Percentiles rank a stretch among this genome's conserved stretches.
These are phyloP conservation scores for Entoloma clypeatum DNA, from an alignment of 1,284 basidiomycete species.

Conservation along the genomic window DNA sequence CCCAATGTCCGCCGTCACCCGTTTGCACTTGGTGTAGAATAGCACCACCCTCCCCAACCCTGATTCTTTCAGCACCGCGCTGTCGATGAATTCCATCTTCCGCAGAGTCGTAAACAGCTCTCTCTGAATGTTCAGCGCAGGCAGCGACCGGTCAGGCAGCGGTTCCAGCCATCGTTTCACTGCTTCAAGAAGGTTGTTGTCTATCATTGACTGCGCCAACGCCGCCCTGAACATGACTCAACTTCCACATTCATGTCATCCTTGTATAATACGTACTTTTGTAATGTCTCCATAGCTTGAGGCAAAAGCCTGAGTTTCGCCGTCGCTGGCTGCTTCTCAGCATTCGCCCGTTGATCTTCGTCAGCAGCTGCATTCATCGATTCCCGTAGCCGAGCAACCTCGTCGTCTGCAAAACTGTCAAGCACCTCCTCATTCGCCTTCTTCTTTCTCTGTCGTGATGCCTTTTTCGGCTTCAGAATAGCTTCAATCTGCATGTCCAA, in stretches of 20 bases:
- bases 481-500: conserved; percentile 77
- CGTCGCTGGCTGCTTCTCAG: conserved; percentile 80
- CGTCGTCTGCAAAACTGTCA: conserved; percentile 89
- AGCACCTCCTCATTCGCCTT: conserved; percentile 79
- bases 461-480: conserved; percentile 79
- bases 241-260: conserved; percentile 4
- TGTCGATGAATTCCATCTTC: conserved; percentile 92
- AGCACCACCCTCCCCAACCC: conserved; percentile 89
- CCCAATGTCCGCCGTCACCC: conserved; percentile 78
- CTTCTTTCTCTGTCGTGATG: conserved; percentile 58
- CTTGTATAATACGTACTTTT: conserved; percentile 71
- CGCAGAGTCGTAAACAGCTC: conserved; percentile 84
- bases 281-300: conserved; percentile 88
- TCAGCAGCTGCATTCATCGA: conserved; percentile 87
- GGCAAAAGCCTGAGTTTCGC: conserved; percentile 84
- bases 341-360: conserved; percentile 80
- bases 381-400: conserved; percentile 81
- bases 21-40: conserved; percentile 94
- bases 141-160: conserved; percentile 87
- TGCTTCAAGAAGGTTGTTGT: conserved; percentile 91
- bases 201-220: conserved; percentile 89
- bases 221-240: conserved; percentile 52
- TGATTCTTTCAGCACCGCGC: conserved; percentile 87
- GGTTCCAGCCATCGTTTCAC: conserved; percentile 95
- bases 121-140: conserved; percentile 93